Evolutionary conservation across 2,329 filamentous ascomycete genomes (phyloP).

Genomic region (Aureobasidium namibiae): DNA sequence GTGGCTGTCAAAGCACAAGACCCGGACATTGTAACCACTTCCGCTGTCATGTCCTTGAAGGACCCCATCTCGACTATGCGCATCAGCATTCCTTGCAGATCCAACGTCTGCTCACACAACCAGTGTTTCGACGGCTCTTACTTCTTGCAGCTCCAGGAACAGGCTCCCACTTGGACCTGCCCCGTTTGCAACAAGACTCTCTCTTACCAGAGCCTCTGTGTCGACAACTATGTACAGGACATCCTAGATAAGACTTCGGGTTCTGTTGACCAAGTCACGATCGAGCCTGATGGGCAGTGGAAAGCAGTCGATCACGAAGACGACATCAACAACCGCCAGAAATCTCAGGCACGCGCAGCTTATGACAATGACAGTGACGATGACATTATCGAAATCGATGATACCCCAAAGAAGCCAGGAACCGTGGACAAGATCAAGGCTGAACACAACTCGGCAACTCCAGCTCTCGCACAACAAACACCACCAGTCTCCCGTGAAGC

Average conservation of each 20-base stretch:
- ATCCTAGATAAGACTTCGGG: slow-evolving; percentile 68
- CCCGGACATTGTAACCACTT: slow-evolving; percentile 80
- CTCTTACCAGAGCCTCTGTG: slow-evolving; percentile 70
- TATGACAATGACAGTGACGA: slow-evolving; percentile 34
- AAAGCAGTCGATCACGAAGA: slow-evolving; percentile 39
- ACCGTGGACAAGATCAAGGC: slow-evolving; percentile 32
- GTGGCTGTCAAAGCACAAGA: slow-evolving; percentile 77
- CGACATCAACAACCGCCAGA: slow-evolving; percentile 29
- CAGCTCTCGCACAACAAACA: slow-evolving; percentile 32
- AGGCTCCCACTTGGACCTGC: slow-evolving; percentile 94
- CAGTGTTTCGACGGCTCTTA: slow-evolving; percentile 92
- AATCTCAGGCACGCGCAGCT: slow-evolving; percentile 20
- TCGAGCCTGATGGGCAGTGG: slow-evolving; percentile 84
- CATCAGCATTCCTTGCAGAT: slow-evolving; percentile 71
- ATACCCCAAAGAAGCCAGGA: slow-evolving; percentile 19
- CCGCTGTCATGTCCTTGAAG: slow-evolving; percentile 81
- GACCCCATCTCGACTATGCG: slow-evolving; percentile 84
- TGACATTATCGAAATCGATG: slow-evolving; percentile 38
- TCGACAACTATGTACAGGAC: slow-evolving; percentile 86
- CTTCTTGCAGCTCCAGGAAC: slow-evolving; percentile 88
- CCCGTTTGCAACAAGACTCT: slow-evolving; percentile 83
- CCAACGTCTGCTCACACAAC: slow-evolving; percentile 72
- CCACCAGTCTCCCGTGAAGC: slow-evolving; percentile 39
- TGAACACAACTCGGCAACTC: slow-evolving; percentile 28
- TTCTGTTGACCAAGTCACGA: slow-evolving; percentile 73